phyloP scores from a whole-genome alignment of 192 early-diverging fungal genomes.

The Diversispora epigaea region DNA sequence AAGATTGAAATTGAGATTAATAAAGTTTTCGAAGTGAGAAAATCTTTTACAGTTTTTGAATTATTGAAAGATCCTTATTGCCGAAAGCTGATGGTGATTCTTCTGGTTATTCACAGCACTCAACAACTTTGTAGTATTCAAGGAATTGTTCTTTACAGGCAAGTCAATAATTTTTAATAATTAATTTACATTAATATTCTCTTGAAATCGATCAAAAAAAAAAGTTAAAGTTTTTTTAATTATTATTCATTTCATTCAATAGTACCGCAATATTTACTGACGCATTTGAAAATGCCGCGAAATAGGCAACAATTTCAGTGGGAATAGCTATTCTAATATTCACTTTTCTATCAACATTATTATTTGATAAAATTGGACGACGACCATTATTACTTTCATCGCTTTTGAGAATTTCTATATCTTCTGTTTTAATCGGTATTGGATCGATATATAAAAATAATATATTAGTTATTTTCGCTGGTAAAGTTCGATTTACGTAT shows the following conservation, averaged over 20 bases:
- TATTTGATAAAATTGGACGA: conserved; percentile 69
- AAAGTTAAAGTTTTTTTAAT: neutral
- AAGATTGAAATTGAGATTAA: neutral
- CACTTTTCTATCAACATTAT: conserved; percentile 57
- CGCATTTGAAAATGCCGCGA: conserved; percentile 55
- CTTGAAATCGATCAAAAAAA: neutral
- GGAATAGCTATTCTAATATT: conserved; percentile 59
- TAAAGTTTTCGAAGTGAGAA: neutral
- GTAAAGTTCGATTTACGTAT: neutral
- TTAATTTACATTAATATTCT: too few species aligned
- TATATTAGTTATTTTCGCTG: neutral
- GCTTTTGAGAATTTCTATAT: conserved; percentile 59
- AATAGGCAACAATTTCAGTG: conserved; percentile 61
- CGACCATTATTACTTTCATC: conserved; percentile 63
- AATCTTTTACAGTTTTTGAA: neutral
- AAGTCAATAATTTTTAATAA: neutral
- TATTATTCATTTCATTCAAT: neutral
- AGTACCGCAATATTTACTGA: conserved; percentile 77
- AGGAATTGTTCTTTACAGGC: conserved; percentile 77
- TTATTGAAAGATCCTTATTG: conserved; percentile 30
- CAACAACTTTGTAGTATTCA: conserved; percentile 89
- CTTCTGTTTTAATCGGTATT: conserved; percentile 30
- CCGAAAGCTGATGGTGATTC: conserved; percentile 60
- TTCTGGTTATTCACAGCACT: conserved; percentile 65
- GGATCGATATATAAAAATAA: neutral